Evolutionary conservation across 2,329 filamentous ascomycete species (phyloP), one percentile per base, ranked within the genome.

Genomic region (Sporothrix variecibatus): DNA sequence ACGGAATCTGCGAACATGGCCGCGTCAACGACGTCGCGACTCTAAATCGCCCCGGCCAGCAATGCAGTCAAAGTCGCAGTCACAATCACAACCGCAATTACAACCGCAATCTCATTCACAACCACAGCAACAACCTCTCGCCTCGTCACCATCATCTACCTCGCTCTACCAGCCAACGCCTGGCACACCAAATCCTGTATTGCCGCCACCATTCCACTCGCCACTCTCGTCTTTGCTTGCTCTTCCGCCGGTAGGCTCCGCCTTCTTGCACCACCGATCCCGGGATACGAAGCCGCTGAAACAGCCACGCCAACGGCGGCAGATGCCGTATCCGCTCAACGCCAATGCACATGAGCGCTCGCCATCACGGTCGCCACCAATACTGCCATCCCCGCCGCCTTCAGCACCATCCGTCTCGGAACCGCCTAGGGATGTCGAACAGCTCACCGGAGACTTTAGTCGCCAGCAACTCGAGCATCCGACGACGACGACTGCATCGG

Each of bases 391-490:
- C 6, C 74, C 74, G 3, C 40, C 70, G 4, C 58, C 58, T n/a
- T 75, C 75, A 0, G 67, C 67, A 8, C 73, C 56, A 15, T 72
- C 75, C 23, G 40, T 56, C 9, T 23, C 23, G 26, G 73, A 75
- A 15, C 43, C 46, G 20, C 28, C 38, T 3, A 15, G 26, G 1
- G 73, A 73, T 9, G 67, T 76, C n/a, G 75, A 76, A 40, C 73
- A 65, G n/a, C 73, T 76, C 4, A 67, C 46, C 15, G 69, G 64
- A 49, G 70, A 71, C 5, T 58, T 75, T 20, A 67, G 56, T 56
- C 72, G 72, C 15, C 74, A 75, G 7, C 73, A 76, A 15, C 68
- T 76, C 23, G 38, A 72, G 17, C 69, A 38, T 12, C 62, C 56
- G 51, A 34, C 40, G 26, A 64, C 46, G 34, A 8, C 31, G 49